Percentiles rank a stretch among this genome's conserved stretches.
phyloP scores from a whole-genome alignment of 2,329 filamentous ascomycete genomes.

The Fusarium sublunatum region DNA sequence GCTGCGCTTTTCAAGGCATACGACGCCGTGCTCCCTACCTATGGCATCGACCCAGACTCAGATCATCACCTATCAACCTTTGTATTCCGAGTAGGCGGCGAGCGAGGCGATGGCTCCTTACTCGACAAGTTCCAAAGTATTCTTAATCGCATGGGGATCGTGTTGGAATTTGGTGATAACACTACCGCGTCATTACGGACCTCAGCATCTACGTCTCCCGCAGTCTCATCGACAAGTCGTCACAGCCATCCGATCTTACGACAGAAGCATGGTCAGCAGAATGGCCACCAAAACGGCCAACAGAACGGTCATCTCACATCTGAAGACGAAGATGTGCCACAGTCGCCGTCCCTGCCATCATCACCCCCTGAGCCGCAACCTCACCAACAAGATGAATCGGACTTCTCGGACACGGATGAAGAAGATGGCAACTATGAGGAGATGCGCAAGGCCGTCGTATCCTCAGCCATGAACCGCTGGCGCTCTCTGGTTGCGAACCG shows the following conservation, averaged over 20 bases:
- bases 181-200: conserved; percentile 42
- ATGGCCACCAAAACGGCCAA: background rate
- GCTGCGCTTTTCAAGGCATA: conserved; percentile 85
- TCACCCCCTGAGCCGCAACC: conserved; percentile 5
- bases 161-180: conserved; percentile 69
- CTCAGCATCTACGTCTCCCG: conserved; percentile 42
- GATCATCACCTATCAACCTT: conserved; percentile 82
- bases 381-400: conserved; percentile 14
- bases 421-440: conserved; percentile 32
- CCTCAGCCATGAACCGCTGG: conserved; percentile 42
- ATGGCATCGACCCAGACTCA: conserved; percentile 77
- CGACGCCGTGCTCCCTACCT: conserved; percentile 76
- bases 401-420: conserved; percentile 17
- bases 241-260: conserved; percentile 20
- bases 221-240: conserved; percentile 37
- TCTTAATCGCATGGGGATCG: conserved; percentile 76
- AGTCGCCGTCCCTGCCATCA: conserved; percentile 8
- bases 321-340: conserved; percentile 7
- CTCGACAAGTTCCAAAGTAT: conserved; percentile 77
- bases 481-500: conserved; percentile 38
- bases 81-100: conserved; percentile 80
- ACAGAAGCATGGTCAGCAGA: conserved; percentile 5
- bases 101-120: conserved; percentile 67
- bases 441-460: conserved; percentile 38
- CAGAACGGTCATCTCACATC: conserved; percentile 21